Evolutionary conservation across 108 stramenopile species (phyloP).

Genomic region (Craspedostauros australis): DNA sequence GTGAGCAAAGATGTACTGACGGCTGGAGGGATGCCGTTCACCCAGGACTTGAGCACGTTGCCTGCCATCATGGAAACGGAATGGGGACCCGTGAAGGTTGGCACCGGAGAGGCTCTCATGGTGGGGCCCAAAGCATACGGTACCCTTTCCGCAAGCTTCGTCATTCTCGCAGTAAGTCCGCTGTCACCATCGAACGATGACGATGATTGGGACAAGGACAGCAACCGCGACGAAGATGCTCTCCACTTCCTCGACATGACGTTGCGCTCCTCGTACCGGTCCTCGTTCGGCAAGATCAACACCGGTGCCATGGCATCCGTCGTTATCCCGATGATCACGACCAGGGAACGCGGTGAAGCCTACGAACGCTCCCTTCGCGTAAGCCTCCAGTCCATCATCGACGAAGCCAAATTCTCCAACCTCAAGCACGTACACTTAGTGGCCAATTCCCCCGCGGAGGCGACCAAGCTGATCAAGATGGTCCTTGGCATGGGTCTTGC

Average conservation of each 20-base stretch:
- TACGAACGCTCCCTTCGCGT: conserved; percentile 17
- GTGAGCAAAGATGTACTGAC: background rate
- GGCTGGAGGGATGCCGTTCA: background rate
- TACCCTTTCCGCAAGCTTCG: conserved; percentile 1
- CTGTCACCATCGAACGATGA: conserved; percentile 20
- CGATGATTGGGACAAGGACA: conserved; percentile 10
- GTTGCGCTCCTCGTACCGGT: conserved; percentile 16
- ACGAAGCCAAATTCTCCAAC: conserved; percentile 20
- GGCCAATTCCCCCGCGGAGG: conserved; percentile 11
- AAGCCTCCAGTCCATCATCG: conserved; percentile 16
- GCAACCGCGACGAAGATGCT: conserved; percentile 3
- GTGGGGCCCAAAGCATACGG: conserved; percentile 3
- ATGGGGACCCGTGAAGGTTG: conserved; percentile 22
- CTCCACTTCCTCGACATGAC: conserved; percentile 2
- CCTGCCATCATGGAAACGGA: background rate
- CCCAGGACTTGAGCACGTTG: conserved; percentile 1
- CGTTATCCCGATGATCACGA: conserved; percentile 8
- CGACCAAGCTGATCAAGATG: conserved; percentile 16
- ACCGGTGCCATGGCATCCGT: conserved; percentile 5
- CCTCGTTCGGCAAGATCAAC: conserved; percentile 1
- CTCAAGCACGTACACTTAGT: conserved; percentile 10
- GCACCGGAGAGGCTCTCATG: conserved; percentile 16
- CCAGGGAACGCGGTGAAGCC: conserved; percentile 1
- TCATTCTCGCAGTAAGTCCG: conserved; percentile 22
- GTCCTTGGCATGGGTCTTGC: conserved; percentile 12